Conservation (phyloP, 176 grass and related monocot genomes). For the Musa beccarii region DNA sequence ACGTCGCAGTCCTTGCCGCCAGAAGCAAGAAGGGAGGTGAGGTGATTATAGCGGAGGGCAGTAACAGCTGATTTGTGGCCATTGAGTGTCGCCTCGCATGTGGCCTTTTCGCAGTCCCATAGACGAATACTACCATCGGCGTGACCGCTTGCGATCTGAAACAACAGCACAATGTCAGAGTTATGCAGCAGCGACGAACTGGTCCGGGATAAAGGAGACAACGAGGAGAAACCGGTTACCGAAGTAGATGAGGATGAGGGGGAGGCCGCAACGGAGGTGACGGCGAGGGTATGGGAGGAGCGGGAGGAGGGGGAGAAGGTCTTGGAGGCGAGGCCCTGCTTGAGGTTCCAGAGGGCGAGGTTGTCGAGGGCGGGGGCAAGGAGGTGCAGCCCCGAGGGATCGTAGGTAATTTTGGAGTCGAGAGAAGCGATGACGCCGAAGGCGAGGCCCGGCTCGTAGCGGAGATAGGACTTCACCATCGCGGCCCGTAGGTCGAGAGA, state of each 20-base stretch:
- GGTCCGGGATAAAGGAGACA: not conserved
- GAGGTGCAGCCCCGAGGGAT: slow-evolving; percentile 67
- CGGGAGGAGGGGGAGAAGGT: slow-evolving; percentile 39
- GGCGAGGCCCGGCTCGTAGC: slow-evolving; percentile 63
- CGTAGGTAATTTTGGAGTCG: slow-evolving; percentile 71
- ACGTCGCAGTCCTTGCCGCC: slow-evolving; percentile 89
- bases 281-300: slow-evolving; percentile 37
- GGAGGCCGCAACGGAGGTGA: slow-evolving; percentile 43
- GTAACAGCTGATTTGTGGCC: slow-evolving; percentile 77
- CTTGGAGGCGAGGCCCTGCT: slow-evolving; percentile 56
- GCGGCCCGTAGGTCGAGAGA: not conserved
- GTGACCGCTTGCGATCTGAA: slow-evolving; percentile 86
- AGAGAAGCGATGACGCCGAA: slow-evolving; percentile 73
- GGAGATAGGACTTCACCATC: slow-evolving; percentile 98
- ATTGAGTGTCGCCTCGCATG: slow-evolving; percentile 79
- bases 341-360: slow-evolving; percentile 74
- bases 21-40: slow-evolving; percentile 61
- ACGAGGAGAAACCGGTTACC: slow-evolving; percentile 18
- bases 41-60: slow-evolving; percentile 48
- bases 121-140: slow-evolving; percentile 79
- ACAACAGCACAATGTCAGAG: slow-evolving; percentile 3
- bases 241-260: slow-evolving; percentile 41
- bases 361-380: slow-evolving; percentile 75
- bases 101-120: slow-evolving; percentile 67
- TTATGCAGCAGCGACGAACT: slow-evolving; percentile 3